phyloP scores from a whole-genome alignment of 2,329 filamentous ascomycete genomes.

The Mariannaea sp. region DNA sequence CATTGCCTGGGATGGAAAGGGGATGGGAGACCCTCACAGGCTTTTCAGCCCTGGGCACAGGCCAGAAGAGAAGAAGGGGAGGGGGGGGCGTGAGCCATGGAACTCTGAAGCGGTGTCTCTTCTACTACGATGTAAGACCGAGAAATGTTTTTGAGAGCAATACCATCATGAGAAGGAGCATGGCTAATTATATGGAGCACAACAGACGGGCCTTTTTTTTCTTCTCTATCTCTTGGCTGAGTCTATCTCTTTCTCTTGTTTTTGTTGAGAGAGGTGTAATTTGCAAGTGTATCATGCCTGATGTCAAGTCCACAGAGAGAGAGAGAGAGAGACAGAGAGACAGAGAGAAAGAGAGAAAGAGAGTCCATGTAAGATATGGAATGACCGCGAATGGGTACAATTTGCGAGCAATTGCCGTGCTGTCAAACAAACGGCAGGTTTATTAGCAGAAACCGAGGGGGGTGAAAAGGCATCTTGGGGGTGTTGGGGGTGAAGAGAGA shows the following conservation, averaged over 20 bases:
- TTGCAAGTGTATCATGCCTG: too few species aligned
- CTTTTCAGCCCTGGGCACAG: constrained; percentile 20
- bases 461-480: neutral
- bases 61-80: constrained; percentile 1
- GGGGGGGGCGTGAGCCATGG: constrained; percentile 12
- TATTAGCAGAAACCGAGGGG: too few species aligned
- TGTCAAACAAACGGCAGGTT: too few species aligned
- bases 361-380: neutral
- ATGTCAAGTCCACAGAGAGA: too few species aligned
- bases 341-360: neutral
- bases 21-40: constrained; percentile 4
- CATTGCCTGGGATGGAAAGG: neutral
- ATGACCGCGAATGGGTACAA: constrained; percentile 6
- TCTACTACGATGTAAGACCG: constrained; percentile 1
- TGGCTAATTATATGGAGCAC: too few species aligned
- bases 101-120: neutral
- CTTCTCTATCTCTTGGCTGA: too few species aligned
- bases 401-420: neutral
- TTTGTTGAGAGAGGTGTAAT: too few species aligned
- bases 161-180: neutral
- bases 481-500: neutral
- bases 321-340: too few species aligned
- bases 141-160: neutral
- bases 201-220: too few species aligned
- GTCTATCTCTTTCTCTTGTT: too few species aligned